These are phyloP conservation scores for Pichia sp. DNA, from an alignment of 1,139 yeast species.

Conservation along the genomic window DNA sequence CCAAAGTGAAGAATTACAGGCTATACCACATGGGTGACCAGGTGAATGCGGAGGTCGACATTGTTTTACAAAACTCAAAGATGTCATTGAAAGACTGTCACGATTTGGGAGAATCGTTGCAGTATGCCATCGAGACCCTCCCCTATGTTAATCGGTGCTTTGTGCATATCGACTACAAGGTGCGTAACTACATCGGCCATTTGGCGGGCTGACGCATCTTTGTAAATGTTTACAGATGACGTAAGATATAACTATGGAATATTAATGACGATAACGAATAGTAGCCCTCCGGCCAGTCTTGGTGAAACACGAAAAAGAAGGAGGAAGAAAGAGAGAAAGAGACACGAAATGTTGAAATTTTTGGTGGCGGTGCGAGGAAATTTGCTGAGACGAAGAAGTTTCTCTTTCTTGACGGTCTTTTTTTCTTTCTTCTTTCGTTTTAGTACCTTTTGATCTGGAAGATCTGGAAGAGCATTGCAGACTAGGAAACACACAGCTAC, in stretches of 20 bases:
- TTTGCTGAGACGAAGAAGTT: neutral
- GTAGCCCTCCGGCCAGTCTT: too few species aligned
- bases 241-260: neutral
- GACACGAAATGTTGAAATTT: neutral
- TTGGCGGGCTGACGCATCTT: slow-evolving; percentile 22
- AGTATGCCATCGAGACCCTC: slow-evolving; percentile 72
- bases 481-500: neutral
- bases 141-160: slow-evolving; percentile 78
- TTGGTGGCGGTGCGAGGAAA: neutral
- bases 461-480: neutral
- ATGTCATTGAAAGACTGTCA: slow-evolving; percentile 64
- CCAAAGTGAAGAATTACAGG: slow-evolving; percentile 61
- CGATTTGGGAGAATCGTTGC: slow-evolving; percentile 77
- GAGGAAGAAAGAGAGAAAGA: neutral
- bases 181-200: slow-evolving; percentile 51
- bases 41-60: slow-evolving; percentile 71
- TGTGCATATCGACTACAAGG: slow-evolving; percentile 74
- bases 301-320: too few species aligned
- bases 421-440: neutral
- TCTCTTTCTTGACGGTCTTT: neutral
- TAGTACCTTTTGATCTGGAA: neutral
- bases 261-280: too few species aligned
- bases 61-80: slow-evolving; percentile 50
- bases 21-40: slow-evolving; percentile 80
- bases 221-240: neutral